Conservation (phyloP, 2,329 filamentous ascomycete species). For the Ascochyta rabiei region DNA sequence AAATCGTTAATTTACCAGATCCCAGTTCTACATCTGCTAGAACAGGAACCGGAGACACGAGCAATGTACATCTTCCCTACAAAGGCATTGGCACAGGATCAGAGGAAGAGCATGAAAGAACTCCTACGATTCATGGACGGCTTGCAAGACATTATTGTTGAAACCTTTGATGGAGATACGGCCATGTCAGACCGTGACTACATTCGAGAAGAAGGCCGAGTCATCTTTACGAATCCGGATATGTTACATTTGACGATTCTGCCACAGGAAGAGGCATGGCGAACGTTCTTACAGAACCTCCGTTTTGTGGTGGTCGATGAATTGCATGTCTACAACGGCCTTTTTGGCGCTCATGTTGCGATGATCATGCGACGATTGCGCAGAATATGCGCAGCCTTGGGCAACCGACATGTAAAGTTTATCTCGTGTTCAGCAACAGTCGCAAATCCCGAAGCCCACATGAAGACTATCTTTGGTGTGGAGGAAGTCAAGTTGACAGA, state of each 20-base stretch:
- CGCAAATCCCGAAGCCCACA: constrained; percentile 88
- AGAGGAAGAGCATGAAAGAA: constrained; percentile 84
- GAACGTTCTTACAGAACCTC: constrained; percentile 84
- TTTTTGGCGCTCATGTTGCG: constrained; percentile 92
- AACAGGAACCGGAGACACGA: constrained; percentile 74
- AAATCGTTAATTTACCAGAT: constrained; percentile 99
- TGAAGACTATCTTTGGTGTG: constrained; percentile 91
- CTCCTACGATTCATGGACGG: constrained; percentile 80
- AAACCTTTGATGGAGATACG: constrained; percentile 96
- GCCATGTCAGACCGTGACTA: constrained; percentile 76
- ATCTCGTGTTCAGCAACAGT: constrained; percentile 97
- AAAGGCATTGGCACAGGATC: constrained; percentile 94
- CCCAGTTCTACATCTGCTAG: constrained; percentile 85
- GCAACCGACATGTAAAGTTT: constrained; percentile 84
- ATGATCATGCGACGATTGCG: constrained; percentile 91
- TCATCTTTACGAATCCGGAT: constrained; percentile 97
- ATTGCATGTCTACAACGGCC: constrained; percentile 92
- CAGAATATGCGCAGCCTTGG: constrained; percentile 86
- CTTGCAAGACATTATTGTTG: constrained; percentile 76
- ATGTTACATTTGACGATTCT: constrained; percentile 96
- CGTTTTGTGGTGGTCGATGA: constrained; percentile 86
- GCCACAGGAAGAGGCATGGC: constrained; percentile 89
- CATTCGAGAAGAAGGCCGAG: constrained; percentile 85
- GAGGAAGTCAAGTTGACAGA: constrained; percentile 81
- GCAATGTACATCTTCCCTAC: constrained; percentile 99